phyloP scores from a whole-genome alignment of 345 rosid species.

The Euphorbia pulcherrima region DNA sequence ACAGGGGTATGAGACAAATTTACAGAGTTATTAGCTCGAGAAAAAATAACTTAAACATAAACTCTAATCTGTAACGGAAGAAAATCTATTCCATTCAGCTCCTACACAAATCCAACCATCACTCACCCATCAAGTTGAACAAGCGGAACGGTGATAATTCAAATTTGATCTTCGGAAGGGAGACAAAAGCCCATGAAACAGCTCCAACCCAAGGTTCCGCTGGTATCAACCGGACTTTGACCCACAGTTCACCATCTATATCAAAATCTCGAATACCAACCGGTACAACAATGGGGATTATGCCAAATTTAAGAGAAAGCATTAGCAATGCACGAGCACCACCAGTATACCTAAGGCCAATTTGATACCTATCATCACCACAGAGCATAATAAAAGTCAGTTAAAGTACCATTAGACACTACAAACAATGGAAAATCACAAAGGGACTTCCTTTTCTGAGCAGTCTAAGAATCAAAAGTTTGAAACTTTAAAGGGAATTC shows the following conservation, averaged over 20 bases:
- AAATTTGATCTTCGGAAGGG: slow-evolving; percentile 93
- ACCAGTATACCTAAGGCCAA: slow-evolving; percentile 94
- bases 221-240: slow-evolving; percentile 83
- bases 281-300: slow-evolving; percentile 79
- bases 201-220: slow-evolving; percentile 95
- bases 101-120: slow-evolving; percentile 10
- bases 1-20: background rate
- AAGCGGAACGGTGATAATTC: slow-evolving; percentile 88
- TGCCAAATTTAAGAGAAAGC: slow-evolving; percentile 83
- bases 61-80: background rate
- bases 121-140: slow-evolving; percentile 93
- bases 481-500: background rate
- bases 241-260: slow-evolving; percentile 99
- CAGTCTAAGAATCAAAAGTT: background rate
- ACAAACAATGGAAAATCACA: background rate
- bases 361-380: slow-evolving; percentile 70
- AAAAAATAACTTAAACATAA: background rate
- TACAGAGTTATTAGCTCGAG: background rate
- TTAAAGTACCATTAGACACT: slow-evolving; percentile 3
- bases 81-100: slow-evolving; percentile 7
- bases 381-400: slow-evolving; percentile 15
- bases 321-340: slow-evolving; percentile 87
- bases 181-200: slow-evolving; percentile 92
- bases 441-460: background rate
- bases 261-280: slow-evolving; percentile 93